Evolutionary conservation across 2,329 filamentous ascomycete species (phyloP), one percentile per base, ranked within the genome.

Genomic region (Diaporthe helianthi): DNA sequence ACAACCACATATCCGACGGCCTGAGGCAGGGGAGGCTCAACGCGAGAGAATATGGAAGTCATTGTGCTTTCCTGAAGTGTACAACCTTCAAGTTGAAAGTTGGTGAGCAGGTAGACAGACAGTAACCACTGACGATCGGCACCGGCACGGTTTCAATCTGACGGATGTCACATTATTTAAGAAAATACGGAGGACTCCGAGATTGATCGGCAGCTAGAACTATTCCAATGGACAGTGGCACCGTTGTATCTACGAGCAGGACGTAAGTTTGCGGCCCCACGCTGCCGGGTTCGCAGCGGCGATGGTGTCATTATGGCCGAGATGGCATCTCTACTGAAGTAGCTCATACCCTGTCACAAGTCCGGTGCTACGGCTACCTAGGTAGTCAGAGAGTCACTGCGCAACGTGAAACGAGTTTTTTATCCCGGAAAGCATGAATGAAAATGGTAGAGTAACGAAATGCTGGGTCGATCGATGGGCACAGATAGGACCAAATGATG

Each of bases 1-100:
- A 71, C 69, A 4, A 71, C 65, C 26, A 60, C 69, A 53, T 71
- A 71, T 10, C 69, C 69, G n/a, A 54, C 69, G 17, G 65, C 65
- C 22, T 69, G 58, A 1, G 69, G 69, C 51, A 71, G 13, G 17
- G 69, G 69, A 26, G 68, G 65, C 53, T 69, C 61, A 4, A 67
- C 46, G 29, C 67, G 60, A 46, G 67, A 22, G 10, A 55, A 31
- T 61, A 47, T 47, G 5, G 58, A 61, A 6, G 41, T 17, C 58
- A 61, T 61, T 1, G 12, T 61, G 41, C 1, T 24, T n/a, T n/a
- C n/a, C n/a, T n/a, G n/a, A n/a, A n/a, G 22, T 33, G 12, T 33
- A 41, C 26, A 36, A 26, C 41, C 12, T 17, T 19, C n/a, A n/a
- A n/a, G n/a, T n/a, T n/a, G n/a, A n/a, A n/a, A n/a, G 12, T 15